Evolutionary conservation across 768 basidiomycete species (phyloP).

Genomic region (Floccularia luteovirens): DNA sequence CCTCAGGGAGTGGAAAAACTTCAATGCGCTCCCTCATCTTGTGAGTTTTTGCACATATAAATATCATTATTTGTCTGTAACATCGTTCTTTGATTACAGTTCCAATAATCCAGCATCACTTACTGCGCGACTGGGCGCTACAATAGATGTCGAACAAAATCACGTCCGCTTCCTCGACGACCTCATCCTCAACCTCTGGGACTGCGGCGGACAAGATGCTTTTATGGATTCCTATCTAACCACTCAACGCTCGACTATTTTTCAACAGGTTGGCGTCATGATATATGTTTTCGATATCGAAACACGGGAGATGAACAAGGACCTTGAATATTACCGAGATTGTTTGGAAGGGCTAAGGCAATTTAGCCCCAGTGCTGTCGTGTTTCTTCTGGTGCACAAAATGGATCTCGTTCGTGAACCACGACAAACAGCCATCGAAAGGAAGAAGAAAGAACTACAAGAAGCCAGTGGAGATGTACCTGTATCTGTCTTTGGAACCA

Average conservation of each 20-base stretch:
- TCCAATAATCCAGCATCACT: constrained; percentile 92
- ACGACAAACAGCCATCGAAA: constrained; percentile 50
- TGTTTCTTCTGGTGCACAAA: constrained; percentile 94
- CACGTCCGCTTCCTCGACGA: constrained; percentile 96
- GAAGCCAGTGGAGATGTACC: constrained; percentile 52
- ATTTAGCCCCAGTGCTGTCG: constrained; percentile 73
- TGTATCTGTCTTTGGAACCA: constrained; percentile 83
- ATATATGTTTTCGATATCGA: constrained; percentile 99
- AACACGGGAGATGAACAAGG: constrained; percentile 74
- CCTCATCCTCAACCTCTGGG: constrained; percentile 95
- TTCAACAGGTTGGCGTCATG: constrained; percentile 93
- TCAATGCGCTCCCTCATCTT: constrained; percentile 99
- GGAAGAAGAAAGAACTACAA: constrained; percentile 68
- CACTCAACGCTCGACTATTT: constrained; percentile 88
- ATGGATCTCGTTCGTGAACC: constrained; percentile 87
- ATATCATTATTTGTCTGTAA: constrained; percentile 2
- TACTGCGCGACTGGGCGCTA: constrained; percentile 88
- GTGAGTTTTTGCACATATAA: constrained; percentile 40
- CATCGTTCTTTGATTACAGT: constrained; percentile 30
- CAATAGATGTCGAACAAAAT: constrained; percentile 97
- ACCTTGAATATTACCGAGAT: constrained; percentile 87
- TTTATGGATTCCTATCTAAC: constrained; percentile 98
- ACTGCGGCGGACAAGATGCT: constrained; percentile 96
- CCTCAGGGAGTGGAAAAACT: constrained; percentile 90
- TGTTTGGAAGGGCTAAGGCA: constrained; percentile 79